phyloP scores from a whole-genome alignment of 2,329 filamentous ascomycete species.

The Cladosporium colombiae region DNA sequence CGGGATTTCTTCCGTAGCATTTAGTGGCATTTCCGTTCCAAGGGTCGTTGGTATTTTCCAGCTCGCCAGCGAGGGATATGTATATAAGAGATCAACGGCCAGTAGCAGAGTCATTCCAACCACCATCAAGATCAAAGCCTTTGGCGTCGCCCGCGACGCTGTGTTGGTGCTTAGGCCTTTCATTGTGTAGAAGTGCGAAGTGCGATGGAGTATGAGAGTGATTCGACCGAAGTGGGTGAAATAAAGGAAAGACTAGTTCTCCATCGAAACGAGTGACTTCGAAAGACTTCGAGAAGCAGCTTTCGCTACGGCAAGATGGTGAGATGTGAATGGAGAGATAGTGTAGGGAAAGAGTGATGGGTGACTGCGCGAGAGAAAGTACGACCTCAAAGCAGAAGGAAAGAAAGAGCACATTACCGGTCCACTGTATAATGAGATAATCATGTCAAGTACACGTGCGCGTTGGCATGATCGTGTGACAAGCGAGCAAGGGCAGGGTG shows the following conservation, averaged over 20 bases:
- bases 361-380: background rate
- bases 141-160: conserved; percentile 16
- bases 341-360: background rate
- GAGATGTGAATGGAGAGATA: background rate
- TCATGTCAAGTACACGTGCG: background rate
- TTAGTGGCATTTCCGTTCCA: background rate
- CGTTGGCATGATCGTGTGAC: background rate
- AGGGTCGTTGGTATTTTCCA: conserved; percentile 11
- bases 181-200: background rate
- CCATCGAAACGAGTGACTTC: background rate
- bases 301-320: background rate
- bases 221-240: background rate
- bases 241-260: background rate
- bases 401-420: background rate
- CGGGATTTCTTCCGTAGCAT: background rate
- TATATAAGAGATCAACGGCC: conserved; percentile 12
- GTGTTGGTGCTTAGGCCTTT: conserved; percentile 6
- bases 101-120: conserved; percentile 10
- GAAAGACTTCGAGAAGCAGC: background rate
- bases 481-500: background rate
- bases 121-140: conserved; percentile 7
- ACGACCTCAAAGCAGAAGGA: background rate
- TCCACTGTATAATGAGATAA: background rate
- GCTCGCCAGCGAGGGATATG: conserved; percentile 2
- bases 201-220: background rate